Evolutionary conservation across 768 basidiomycete genomes (phyloP).

Genomic region (Boletus fagicola): DNA sequence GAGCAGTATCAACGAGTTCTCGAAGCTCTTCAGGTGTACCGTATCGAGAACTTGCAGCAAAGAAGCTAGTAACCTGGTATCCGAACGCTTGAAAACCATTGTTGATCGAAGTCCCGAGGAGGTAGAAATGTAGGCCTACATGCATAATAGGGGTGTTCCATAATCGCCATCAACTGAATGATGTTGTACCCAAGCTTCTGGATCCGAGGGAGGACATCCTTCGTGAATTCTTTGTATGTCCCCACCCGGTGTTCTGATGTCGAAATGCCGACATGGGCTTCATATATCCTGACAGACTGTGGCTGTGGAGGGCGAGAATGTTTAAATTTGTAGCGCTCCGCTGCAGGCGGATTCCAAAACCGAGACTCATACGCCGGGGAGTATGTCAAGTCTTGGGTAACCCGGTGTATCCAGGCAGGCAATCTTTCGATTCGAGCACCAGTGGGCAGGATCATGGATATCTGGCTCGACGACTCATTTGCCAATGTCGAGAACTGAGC

Average conservation of each 20-base stretch:
- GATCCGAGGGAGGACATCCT: slow-evolving; percentile 81
- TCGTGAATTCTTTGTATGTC: slow-evolving; percentile 94
- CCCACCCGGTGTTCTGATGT: slow-evolving; percentile 85
- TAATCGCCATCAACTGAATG: slow-evolving; percentile 97
- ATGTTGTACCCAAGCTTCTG: slow-evolving; percentile 91
- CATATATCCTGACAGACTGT: slow-evolving; percentile 78
- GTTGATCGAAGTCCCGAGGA: not conserved
- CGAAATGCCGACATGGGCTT: slow-evolving; percentile 98
- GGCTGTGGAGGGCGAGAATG: slow-evolving; percentile 68
- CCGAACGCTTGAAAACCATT: slow-evolving; percentile 71
- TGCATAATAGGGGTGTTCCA: slow-evolving; percentile 98
- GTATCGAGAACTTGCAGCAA: slow-evolving; percentile 94
- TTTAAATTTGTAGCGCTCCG: slow-evolving; percentile 78
- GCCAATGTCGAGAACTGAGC: not conserved
- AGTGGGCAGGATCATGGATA: slow-evolving; percentile 83
- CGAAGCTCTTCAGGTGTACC: slow-evolving; percentile 95
- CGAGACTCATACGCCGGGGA: slow-evolving; percentile 94
- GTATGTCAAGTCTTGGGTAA: slow-evolving; percentile 87
- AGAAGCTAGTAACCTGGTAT: slow-evolving; percentile 97
- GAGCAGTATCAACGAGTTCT: slow-evolving; percentile 92
- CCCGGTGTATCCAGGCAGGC: slow-evolving; percentile 92
- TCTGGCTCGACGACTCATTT: slow-evolving; percentile 43
- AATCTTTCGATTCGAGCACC: slow-evolving; percentile 86
- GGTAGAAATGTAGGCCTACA: slow-evolving; percentile 50
- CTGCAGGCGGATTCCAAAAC: slow-evolving; percentile 94